These are phyloP conservation scores for Komagataella phaffii DNA, from an alignment of 805 yeast species.

Conservation along the genomic window DNA sequence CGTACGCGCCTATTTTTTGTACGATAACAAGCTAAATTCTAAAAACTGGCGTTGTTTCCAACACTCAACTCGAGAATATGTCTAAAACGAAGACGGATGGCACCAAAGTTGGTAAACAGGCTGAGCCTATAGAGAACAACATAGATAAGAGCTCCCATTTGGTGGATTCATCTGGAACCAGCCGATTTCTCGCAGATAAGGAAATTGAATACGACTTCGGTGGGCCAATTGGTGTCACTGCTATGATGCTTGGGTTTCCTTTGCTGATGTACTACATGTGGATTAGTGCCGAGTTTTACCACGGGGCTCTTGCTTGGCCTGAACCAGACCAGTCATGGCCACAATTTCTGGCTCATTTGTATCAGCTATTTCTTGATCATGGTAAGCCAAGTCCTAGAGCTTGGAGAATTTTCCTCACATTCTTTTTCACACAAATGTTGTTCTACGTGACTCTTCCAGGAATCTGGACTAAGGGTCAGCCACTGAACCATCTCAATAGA, in stretches of 20 bases:
- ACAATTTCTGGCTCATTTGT: constrained; percentile 32
- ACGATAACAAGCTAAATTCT: too few species aligned
- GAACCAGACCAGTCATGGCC: constrained; percentile 35
- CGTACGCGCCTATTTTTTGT: neutral
- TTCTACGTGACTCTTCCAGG: constrained; percentile 86
- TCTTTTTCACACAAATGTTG: constrained; percentile 52
- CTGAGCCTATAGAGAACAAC: neutral
- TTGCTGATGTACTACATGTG: constrained; percentile 93
- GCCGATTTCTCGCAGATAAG: neutral
- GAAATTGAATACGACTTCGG: constrained; percentile 73
- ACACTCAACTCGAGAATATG: neutral
- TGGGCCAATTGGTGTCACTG: constrained; percentile 78
- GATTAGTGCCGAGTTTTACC: constrained; percentile 74
- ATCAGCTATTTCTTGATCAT: constrained; percentile 29
- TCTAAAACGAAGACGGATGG: neutral
- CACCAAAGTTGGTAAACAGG: neutral
- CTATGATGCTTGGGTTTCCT: constrained; percentile 92
- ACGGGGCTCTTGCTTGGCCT: constrained; percentile 65
- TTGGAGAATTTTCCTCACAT: constrained; percentile 60
- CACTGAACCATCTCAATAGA: constrained; percentile 67
- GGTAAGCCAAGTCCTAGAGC: constrained; percentile 50
- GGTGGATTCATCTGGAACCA: neutral
- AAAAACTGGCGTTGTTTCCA: neutral
- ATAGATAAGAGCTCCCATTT: neutral
- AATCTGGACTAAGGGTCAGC: constrained; percentile 90